Conservation (phyloP, 305 asterid genomes). For the Ilex paraguariensis region DNA sequence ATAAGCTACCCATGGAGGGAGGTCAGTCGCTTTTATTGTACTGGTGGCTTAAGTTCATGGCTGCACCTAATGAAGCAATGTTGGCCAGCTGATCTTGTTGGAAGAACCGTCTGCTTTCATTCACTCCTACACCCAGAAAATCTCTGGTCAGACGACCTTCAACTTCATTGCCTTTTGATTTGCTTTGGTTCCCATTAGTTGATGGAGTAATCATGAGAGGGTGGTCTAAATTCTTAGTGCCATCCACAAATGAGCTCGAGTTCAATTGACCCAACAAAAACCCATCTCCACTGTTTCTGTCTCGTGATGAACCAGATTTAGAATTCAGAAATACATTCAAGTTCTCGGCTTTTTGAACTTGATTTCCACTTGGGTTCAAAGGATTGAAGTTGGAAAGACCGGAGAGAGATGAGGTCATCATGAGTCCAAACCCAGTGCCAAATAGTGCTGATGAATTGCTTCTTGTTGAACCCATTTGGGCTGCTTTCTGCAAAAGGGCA, state of each 20-base stretch:
- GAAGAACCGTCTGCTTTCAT: conserved; percentile 32
- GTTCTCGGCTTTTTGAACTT: conserved; percentile 11
- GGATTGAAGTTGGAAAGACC: conserved; percentile 17
- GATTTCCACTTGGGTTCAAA: conserved; percentile 11
- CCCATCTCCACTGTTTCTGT: conserved; percentile 21
- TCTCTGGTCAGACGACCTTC: conserved; percentile 67
- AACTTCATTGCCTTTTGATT: conserved; percentile 22
- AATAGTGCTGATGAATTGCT: conserved; percentile 44
- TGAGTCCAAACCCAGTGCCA: conserved; percentile 48
- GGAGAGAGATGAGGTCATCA: conserved; percentile 36
- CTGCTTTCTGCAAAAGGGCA: conserved; percentile 76
- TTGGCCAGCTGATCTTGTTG: conserved; percentile 50
- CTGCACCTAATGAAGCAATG: conserved; percentile 34
- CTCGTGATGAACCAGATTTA: conserved; percentile 19
- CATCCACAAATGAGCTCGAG: conserved; percentile 15
- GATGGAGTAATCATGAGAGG: conserved; percentile 4
- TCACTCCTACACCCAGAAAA: conserved; percentile 79
- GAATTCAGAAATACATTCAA: conserved; percentile 25
- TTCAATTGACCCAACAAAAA: conserved; percentile 19
- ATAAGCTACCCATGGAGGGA: background rate
- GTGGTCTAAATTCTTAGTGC: conserved; percentile 17
- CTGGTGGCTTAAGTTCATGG: conserved; percentile 43
- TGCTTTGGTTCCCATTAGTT: conserved; percentile 25
- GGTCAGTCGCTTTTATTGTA: conserved; percentile 30
- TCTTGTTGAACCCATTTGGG: conserved; percentile 87